A percentile compares a stretch with the other conserved stretches of the same genome.
Conservation (phyloP, 2,329 filamentous ascomycete species). For the Pestalotiopsis sp. region DNA sequence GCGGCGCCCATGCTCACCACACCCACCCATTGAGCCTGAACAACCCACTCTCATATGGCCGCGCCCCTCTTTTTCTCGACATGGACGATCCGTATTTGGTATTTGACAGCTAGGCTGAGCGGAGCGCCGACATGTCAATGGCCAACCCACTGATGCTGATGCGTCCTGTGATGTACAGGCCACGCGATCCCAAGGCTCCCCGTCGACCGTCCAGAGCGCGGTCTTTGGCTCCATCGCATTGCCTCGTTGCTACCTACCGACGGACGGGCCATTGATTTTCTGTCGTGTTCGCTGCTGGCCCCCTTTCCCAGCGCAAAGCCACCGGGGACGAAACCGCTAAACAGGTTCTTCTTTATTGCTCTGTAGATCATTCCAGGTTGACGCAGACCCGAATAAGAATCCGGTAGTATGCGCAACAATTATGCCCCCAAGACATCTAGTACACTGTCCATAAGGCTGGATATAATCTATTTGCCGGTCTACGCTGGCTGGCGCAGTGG, state of each 20-base stretch:
- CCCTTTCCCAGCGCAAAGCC: background rate
- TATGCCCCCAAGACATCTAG: background rate
- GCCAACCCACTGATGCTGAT: background rate
- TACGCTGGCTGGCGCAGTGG: background rate
- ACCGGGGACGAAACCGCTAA: background rate
- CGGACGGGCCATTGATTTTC: no score
- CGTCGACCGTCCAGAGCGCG: background rate
- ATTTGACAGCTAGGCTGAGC: background rate
- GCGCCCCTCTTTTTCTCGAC: background rate
- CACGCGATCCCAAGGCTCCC: background rate
- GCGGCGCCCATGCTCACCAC: background rate
- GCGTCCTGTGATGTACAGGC: background rate
- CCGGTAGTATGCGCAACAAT: background rate
- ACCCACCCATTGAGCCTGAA: background rate
- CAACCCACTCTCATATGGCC: background rate
- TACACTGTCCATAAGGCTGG: background rate
- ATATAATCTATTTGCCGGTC: background rate
- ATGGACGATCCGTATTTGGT: background rate
- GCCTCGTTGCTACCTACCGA: background rate
- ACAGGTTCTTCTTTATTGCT: background rate
- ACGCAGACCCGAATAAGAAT: background rate
- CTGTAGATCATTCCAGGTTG: background rate
- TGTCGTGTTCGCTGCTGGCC: background rate
- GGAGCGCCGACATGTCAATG: background rate
- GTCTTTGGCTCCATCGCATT: background rate